Evolutionary conservation across 768 basidiomycete genomes (phyloP).

Genomic region (Rhodotorula paludigena): DNA sequence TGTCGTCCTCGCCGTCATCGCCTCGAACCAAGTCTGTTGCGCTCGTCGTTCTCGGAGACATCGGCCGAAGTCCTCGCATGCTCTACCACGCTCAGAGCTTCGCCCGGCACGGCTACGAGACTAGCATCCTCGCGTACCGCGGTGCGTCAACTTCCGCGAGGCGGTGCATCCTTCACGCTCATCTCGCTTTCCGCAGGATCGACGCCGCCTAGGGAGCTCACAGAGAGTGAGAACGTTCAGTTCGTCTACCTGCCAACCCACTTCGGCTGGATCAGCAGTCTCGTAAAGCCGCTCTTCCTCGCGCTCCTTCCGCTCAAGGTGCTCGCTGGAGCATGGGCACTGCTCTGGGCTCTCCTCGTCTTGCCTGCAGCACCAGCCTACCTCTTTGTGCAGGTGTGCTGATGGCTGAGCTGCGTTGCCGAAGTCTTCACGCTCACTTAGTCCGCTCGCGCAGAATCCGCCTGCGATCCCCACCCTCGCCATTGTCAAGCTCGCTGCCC

Average conservation of each 20-base stretch:
- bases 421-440: not conserved
- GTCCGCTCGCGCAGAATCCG: slow-evolving; percentile 66
- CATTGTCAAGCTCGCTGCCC: slow-evolving; percentile 68
- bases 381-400: slow-evolving; percentile 78
- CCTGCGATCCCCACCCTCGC: slow-evolving; percentile 91
- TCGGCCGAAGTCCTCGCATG: slow-evolving; percentile 93
- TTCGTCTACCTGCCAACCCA: slow-evolving; percentile 65
- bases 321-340: slow-evolving; percentile 59
- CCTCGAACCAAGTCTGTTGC: slow-evolving; percentile 63
- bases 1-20: not conserved
- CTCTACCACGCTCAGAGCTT: slow-evolving; percentile 98
- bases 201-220: not conserved
- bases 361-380: slow-evolving; percentile 69
- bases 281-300: slow-evolving; percentile 63
- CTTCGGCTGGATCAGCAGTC: slow-evolving; percentile 48
- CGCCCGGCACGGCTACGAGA: slow-evolving; percentile 68
- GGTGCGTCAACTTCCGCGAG: slow-evolving; percentile 52
- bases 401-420: not conserved
- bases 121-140: slow-evolving; percentile 76
- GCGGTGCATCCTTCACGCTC: not conserved
- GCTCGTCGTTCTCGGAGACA: slow-evolving; percentile 87
- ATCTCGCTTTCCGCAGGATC: slow-evolving; percentile 6
- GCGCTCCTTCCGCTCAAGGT: slow-evolving; percentile 71
- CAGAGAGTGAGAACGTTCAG: slow-evolving; percentile 46
- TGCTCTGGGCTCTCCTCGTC: slow-evolving; percentile 61